Evolutionary conservation across 345 rosid genomes (phyloP).

Genomic region (Eutrema heterophyllum): DNA sequence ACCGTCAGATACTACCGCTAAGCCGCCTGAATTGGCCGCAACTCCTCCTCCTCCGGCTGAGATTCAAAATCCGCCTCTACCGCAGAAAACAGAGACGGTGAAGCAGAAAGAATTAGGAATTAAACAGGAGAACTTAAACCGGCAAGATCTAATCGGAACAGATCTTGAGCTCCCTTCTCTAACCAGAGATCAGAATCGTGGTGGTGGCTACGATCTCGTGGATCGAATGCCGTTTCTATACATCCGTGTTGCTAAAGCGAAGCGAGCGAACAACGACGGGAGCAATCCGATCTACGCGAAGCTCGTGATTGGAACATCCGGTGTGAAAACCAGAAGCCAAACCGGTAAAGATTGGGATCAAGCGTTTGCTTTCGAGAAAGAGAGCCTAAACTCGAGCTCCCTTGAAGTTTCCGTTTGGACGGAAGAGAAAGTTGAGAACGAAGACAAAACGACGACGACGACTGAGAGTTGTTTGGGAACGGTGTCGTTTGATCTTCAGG

Average conservation of each 20-base stretch:
- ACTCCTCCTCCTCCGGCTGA: constrained; percentile 30
- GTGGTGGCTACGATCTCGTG: constrained; percentile 66
- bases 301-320: constrained; percentile 77
- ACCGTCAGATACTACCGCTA: constrained; percentile 16
- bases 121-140: constrained; percentile 30
- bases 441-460: constrained; percentile 27
- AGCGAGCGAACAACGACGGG: constrained; percentile 40
- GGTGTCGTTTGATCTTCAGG: constrained; percentile 86
- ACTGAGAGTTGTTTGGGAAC: constrained; percentile 66
- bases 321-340: constrained; percentile 64
- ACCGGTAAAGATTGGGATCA: constrained; percentile 80
- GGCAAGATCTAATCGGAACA: constrained; percentile 33
- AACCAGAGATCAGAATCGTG: constrained; percentile 45
- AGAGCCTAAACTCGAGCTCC: constrained; percentile 61
- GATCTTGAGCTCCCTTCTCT: constrained; percentile 57
- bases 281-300: constrained; percentile 48
- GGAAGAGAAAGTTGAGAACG: constrained; percentile 59
- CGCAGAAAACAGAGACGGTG: constrained; percentile 38
- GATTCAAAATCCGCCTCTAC: constrained; percentile 42
- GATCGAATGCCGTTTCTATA: constrained; percentile 84
- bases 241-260: constrained; percentile 67
- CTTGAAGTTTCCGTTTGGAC: constrained; percentile 80
- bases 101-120: constrained; percentile 27
- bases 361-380: constrained; percentile 84
- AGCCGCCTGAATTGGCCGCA: constrained; percentile 25